Base-by-base conservation (phyloP, 148 eudicot species). In the Chenopodium album region DNA sequence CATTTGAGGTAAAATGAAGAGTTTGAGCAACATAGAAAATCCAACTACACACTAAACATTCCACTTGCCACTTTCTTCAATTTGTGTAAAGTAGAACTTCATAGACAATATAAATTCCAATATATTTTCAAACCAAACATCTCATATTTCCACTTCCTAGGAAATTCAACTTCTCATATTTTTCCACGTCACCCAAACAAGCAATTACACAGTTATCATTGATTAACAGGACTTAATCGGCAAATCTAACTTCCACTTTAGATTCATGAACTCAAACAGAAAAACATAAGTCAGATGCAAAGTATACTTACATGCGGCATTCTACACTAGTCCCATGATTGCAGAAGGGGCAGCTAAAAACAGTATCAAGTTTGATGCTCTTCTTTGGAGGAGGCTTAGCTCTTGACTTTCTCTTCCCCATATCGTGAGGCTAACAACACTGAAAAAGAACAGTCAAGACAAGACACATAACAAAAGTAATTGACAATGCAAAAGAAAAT, bases 331-430 rank as follows among this genome's bases (percentile, higher is more conserved):
- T 88, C 50, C 95, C 95, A 81, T 94, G 97, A 80, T 94, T 94
- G 76, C 98, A 94, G 88, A 94, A 94, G 50, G 97, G 98, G 64
- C 98, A 94, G 68, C 94, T 87, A 76, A 94, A 94, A 78, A 94
- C 95, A 76, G 98, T 92, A 80, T 91, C 98, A 66, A 94, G 98
- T 88, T 92, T 92, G 82, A 89, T 90, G 74, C 92, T 83, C 90
- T 94, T 94, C 93, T 88, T 94, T 34, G 98, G 87, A n/a, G 94
- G 76, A 44, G 97, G 97, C 95, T 94, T 94, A 1, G 98, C 92
- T 80, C 92, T 92, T 44, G 98, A 92, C 89, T 94, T 94, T 86
- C 97, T 92, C 85, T 92, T 94, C 72, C 97, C 98, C 98, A 94
- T 94, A 20, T 83, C 17, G 52, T 28, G 67, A 28, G 16, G 56